phyloP scores from a whole-genome alignment of 805 yeast species.

The Lipomyces yamanashiensis region DNA sequence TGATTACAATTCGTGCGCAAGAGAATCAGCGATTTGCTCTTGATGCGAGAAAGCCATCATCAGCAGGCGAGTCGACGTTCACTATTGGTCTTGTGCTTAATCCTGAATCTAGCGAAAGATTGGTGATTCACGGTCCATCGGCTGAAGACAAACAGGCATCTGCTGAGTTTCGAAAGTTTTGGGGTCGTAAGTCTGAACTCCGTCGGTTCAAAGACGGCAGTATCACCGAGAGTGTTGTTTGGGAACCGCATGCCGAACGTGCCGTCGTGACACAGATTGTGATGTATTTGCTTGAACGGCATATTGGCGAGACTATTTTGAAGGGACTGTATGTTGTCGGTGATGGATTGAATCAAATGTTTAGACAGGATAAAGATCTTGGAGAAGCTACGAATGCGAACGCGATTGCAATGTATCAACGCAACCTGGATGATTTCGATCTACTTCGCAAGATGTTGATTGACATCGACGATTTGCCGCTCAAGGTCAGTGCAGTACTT shows the following conservation, averaged over 20 bases:
- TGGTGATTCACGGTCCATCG: constrained; percentile 85
- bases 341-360: constrained; percentile 37
- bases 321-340: constrained; percentile 39
- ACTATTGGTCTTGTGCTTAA: constrained; percentile 69
- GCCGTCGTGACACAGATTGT: constrained; percentile 66
- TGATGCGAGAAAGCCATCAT: constrained; percentile 30
- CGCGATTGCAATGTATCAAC: constrained; percentile 38
- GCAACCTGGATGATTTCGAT: constrained; percentile 53
- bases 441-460: constrained; percentile 54
- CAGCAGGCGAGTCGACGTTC: constrained; percentile 29
- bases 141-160: constrained; percentile 63
- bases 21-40: constrained; percentile 43
- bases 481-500: constrained; percentile 68
- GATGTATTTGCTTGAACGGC: constrained; percentile 65
- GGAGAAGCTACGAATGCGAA: constrained; percentile 16
- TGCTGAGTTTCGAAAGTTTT: constrained; percentile 74
- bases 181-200: constrained; percentile 86
- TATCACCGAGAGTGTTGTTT: constrained; percentile 87
- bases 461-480: constrained; percentile 62
- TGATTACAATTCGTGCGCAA: constrained; percentile 43
- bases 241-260: constrained; percentile 57
- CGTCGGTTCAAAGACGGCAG: constrained; percentile 93
- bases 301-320: constrained; percentile 52
- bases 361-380: constrained; percentile 49
- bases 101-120: constrained; percentile 73